Conservation (phyloP, 1,284 basidiomycete species). For the Boletellus deceptivus region DNA sequence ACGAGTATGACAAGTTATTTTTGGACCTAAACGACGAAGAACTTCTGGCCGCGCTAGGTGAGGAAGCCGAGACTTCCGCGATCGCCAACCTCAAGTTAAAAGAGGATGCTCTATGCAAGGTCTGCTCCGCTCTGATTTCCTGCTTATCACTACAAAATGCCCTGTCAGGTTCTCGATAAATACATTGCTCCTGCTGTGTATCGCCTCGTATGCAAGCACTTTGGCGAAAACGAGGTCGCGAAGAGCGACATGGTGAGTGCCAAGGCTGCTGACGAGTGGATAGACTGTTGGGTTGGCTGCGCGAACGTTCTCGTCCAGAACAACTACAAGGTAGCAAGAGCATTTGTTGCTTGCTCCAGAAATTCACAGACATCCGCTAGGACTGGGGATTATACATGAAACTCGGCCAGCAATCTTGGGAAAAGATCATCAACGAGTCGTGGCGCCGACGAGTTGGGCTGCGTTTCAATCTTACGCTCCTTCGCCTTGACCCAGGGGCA, state of each 20-base stretch:
- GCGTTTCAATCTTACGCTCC: slow-evolving; percentile 65
- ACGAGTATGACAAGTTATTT: slow-evolving; percentile 57
- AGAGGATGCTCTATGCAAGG: slow-evolving; percentile 45
- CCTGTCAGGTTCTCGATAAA: slow-evolving; percentile 50
- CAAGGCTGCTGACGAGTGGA: slow-evolving; percentile 49
- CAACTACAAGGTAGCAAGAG: slow-evolving; percentile 41
- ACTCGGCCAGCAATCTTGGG: slow-evolving; percentile 59
- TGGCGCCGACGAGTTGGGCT: slow-evolving; percentile 66
- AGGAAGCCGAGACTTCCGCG: slow-evolving; percentile 26
- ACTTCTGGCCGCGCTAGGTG: slow-evolving; percentile 52
- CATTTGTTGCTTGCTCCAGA: too few relatives aligned
- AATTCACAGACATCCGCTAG: slow-evolving; percentile 34
- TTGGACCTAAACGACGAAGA: slow-evolving; percentile 62
- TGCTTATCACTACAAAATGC: neutral
- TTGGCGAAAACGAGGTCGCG: slow-evolving; percentile 37
- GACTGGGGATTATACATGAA: slow-evolving; percentile 66
- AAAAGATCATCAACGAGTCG: slow-evolving; percentile 51
- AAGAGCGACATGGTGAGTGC: slow-evolving; percentile 31
- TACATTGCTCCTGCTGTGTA: slow-evolving; percentile 62
- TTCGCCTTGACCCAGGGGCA: slow-evolving; percentile 61
- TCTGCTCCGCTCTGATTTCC: slow-evolving; percentile 21
- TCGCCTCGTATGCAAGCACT: slow-evolving; percentile 54
- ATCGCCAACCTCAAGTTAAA: slow-evolving; percentile 35
- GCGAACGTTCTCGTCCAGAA: slow-evolving; percentile 66
- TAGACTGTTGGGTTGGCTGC: slow-evolving; percentile 80